Conservation (phyloP, 495 filamentous ascomycete species). For the Neurospora cerealis region DNA sequence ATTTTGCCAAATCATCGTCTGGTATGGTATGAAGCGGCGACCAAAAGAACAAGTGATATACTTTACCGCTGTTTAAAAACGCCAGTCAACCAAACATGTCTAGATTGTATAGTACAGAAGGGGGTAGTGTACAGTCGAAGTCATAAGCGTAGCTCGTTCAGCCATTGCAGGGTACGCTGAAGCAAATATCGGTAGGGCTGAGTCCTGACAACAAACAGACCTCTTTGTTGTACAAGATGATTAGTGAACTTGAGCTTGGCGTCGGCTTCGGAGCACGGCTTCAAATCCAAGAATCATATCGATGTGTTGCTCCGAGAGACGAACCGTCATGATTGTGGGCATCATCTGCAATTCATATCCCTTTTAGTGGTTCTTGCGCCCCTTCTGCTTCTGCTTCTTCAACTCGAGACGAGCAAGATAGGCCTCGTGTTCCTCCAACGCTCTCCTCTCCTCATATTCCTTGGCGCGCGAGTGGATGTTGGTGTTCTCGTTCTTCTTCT, state of each 20-base stretch:
- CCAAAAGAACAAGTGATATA: neutral
- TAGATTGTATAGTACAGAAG: neutral
- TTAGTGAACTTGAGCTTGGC: neutral
- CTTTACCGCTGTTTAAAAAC: neutral
- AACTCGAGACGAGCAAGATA: constrained; percentile 20
- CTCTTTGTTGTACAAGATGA: neutral
- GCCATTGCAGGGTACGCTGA: neutral
- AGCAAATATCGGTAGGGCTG: neutral
- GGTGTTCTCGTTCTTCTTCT: constrained; percentile 9
- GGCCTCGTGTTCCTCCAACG: constrained; percentile 33
- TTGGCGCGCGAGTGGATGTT: constrained; percentile 21
- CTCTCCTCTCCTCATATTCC: constrained; percentile 38
- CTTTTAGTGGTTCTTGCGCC: neutral
- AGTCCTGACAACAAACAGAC: neutral
- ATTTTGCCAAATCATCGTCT: neutral
- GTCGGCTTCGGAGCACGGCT: neutral
- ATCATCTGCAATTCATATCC: neutral
- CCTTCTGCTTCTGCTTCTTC: constrained; percentile 9
- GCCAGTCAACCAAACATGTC: neutral
- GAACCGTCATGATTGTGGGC: neutral
- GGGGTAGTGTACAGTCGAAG: neutral
- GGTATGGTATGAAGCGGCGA: neutral
- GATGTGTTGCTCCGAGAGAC: neutral
- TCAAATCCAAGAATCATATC: neutral
- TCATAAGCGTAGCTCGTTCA: neutral